phyloP scores from a whole-genome alignment of 2,329 filamentous ascomycete species.

The Nemania sp. region DNA sequence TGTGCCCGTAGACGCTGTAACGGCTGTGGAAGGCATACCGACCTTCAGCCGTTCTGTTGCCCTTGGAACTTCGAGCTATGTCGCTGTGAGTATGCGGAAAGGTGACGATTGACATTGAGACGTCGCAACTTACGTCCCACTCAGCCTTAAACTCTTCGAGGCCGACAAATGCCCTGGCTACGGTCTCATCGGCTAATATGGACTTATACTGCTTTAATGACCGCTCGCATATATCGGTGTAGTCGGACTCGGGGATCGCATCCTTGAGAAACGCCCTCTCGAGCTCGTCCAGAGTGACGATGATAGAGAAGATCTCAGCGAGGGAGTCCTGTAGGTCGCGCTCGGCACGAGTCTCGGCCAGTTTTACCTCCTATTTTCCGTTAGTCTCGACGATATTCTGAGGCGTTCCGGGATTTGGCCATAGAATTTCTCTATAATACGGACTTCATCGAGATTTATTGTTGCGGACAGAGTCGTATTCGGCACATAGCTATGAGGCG shows the following conservation, averaged over 20 bases:
- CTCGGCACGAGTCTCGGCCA: conserved; percentile 83
- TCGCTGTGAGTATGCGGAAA: conserved; percentile 22
- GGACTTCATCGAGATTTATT: conserved; percentile 90
- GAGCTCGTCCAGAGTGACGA: conserved; percentile 90
- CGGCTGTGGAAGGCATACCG: conserved; percentile 85
- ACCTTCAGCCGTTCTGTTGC: conserved; percentile 91
- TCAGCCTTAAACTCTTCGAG: conserved; percentile 88
- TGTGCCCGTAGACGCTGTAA: conserved; percentile 56
- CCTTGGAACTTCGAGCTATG: conserved; percentile 87
- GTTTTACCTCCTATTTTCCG: conserved; percentile 78
- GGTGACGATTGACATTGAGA: neutral
- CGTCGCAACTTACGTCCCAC: conserved; percentile 71
- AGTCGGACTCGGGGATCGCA: conserved; percentile 87
- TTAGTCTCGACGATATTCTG: conserved; percentile 5
- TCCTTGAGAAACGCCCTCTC: conserved; percentile 98
- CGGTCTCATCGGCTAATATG: conserved; percentile 85
- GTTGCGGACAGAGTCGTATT: conserved; percentile 81
- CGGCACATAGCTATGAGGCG: conserved; percentile 88
- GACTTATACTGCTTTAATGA: conserved; percentile 97
- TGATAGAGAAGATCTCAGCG: conserved; percentile 96
- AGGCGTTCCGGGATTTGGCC: neutral
- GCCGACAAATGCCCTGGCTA: conserved; percentile 85
- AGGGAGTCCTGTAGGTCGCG: conserved; percentile 94
- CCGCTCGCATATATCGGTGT: conserved; percentile 94
- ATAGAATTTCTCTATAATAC: conserved; percentile 15